phyloP scores from a whole-genome alignment of 2,329 filamentous ascomycete species.

The Pyricularia sp. region DNA sequence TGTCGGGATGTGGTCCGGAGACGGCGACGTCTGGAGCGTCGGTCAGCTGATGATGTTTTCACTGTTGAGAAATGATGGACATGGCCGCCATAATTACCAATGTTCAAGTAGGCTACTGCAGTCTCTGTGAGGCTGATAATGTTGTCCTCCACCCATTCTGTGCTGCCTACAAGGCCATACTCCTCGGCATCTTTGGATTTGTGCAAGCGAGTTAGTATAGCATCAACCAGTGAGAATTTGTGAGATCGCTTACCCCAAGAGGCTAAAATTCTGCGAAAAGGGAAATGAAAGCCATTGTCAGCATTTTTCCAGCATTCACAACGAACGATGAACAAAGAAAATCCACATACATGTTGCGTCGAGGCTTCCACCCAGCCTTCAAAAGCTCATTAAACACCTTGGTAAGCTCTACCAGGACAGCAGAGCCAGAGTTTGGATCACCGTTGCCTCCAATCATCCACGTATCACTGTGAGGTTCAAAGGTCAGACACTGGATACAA shows the following conservation, averaged over 20 bases:
- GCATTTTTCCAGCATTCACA: neutral
- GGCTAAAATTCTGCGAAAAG: neutral
- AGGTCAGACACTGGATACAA: neutral
- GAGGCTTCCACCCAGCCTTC: constrained; percentile 68
- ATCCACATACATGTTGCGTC: constrained; percentile 42
- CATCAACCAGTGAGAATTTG: neutral
- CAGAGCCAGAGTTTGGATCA: constrained; percentile 66
- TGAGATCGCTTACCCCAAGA: neutral
- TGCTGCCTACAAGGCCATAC: constrained; percentile 71
- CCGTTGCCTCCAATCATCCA: constrained; percentile 68
- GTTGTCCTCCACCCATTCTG: constrained; percentile 82
- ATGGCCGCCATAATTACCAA: constrained; percentile 53
- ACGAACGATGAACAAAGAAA: neutral
- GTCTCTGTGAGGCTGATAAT: constrained; percentile 64
- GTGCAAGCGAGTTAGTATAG: constrained; percentile 28
- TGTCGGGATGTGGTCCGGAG: constrained; percentile 15
- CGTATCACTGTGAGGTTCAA: constrained; percentile 45
- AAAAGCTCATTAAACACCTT: constrained; percentile 62
- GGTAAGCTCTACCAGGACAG: constrained; percentile 66
- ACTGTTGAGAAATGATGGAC: neutral
- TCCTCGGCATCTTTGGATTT: constrained; percentile 51
- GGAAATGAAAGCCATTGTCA: neutral
- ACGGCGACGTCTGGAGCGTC: constrained; percentile 37
- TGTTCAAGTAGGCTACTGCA: constrained; percentile 68
- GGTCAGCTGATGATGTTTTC: neutral